phyloP scores from a whole-genome alignment of 305 asterid species.

The Striga hermonthica region DNA sequence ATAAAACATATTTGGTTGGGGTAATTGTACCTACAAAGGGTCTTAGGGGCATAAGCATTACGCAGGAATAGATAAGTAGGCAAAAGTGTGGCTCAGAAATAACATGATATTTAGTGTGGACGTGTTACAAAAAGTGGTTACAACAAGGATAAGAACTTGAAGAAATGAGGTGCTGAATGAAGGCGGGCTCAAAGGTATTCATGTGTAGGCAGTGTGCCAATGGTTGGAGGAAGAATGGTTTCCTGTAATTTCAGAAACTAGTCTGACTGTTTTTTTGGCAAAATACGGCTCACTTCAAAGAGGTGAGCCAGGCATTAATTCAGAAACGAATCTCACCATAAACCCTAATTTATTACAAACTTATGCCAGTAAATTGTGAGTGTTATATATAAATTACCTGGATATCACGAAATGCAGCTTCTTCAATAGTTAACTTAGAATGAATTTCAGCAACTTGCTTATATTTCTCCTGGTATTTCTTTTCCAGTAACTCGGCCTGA shows the following conservation, averaged over 20 bases:
- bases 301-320: constrained; percentile 5
- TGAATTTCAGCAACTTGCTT: constrained; percentile 92
- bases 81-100: constrained; percentile 15
- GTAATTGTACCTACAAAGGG: constrained; percentile 13
- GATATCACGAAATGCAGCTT: constrained; percentile 87
- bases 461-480: constrained; percentile 93
- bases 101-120: constrained; percentile 2
- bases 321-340: constrained; percentile 16
- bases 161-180: background rate
- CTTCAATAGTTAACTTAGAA: constrained; percentile 88
- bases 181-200: background rate
- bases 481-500: constrained; percentile 83
- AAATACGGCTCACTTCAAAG: background rate
- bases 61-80: constrained; percentile 3
- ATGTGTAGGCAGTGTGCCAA: too few relatives aligned
- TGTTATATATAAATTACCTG: constrained; percentile 48
- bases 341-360: constrained; percentile 5
- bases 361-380: constrained; percentile 17
- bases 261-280: background rate
- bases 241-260: background rate
- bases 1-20: constrained; percentile 8
- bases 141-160: constrained; percentile 7
- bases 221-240: background rate
- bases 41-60: background rate
- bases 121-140: background rate